A percentile compares a stretch with the other conserved stretches of the same genome.
Conservation (phyloP, 768 basidiomycete species). For the Chiua virens region DNA sequence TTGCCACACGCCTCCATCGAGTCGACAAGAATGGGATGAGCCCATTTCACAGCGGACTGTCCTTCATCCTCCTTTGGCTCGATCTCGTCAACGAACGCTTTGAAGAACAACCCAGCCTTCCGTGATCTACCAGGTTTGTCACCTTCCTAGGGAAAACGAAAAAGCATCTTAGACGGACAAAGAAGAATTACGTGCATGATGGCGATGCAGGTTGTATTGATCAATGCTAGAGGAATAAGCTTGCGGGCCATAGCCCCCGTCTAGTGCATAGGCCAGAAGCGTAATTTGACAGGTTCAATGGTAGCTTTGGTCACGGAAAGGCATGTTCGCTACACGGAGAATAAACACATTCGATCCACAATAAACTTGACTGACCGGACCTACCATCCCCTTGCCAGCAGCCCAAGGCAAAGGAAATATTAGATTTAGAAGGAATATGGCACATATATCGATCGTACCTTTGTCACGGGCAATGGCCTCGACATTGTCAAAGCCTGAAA, state of each 20-base stretch:
- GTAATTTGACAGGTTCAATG: slow-evolving; percentile 79
- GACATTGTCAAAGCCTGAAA: slow-evolving; percentile 67
- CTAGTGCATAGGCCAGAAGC: slow-evolving; percentile 89
- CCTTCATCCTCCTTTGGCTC: slow-evolving; percentile 58
- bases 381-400: slow-evolving; percentile 77
- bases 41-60: slow-evolving; percentile 67
- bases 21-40: slow-evolving; percentile 83
- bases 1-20: slow-evolving; percentile 60
- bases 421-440: not conserved
- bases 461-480: slow-evolving; percentile 71
- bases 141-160: slow-evolving; percentile 63
- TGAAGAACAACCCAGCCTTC: slow-evolving; percentile 87
- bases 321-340: slow-evolving; percentile 61
- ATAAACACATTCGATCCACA: not conserved
- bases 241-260: slow-evolving; percentile 76
- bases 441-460: slow-evolving; percentile 44
- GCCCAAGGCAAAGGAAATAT: slow-evolving; percentile 63
- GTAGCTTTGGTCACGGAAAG: slow-evolving; percentile 85
- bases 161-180: not conserved
- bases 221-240: slow-evolving; percentile 80
- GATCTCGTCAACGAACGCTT: slow-evolving; percentile 75
- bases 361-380: slow-evolving; percentile 1
- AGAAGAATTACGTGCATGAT: not conserved
- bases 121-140: slow-evolving; percentile 69
- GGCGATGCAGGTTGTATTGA: slow-evolving; percentile 53